phyloP scores from a whole-genome alignment of 2,329 filamentous ascomycete species.

The Incumbomyces delicatus region DNA sequence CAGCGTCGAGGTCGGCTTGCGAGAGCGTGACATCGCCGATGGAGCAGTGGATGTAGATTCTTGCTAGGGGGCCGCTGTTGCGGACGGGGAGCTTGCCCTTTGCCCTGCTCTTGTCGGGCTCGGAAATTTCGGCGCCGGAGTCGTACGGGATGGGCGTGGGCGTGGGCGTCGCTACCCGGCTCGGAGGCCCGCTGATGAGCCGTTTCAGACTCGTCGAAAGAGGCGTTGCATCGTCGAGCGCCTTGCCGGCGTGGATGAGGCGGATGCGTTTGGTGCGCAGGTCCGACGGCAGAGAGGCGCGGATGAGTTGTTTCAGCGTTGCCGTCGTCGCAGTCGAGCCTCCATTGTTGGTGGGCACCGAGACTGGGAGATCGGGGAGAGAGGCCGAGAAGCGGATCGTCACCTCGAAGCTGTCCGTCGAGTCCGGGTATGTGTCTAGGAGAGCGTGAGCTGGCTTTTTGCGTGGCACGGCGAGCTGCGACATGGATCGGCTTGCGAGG shows the following conservation, averaged over 20 bases:
- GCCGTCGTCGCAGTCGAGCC: constrained; percentile 54
- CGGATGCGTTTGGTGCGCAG: constrained; percentile 64
- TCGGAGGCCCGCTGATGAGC: constrained; percentile 42
- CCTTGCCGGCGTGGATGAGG: constrained; percentile 80
- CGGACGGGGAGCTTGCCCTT: constrained; percentile 61
- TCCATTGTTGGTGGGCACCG: constrained; percentile 54
- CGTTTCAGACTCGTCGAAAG: constrained; percentile 60
- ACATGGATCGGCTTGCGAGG: constrained; percentile 2
- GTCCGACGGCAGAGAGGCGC: constrained; percentile 54
- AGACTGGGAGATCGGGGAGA: constrained; percentile 71
- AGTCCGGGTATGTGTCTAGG: constrained; percentile 2
- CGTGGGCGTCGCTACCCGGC: constrained; percentile 27
- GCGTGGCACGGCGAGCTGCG: not conserved
- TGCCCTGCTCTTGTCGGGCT: constrained; percentile 28
- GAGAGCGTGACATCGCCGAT: constrained; percentile 68
- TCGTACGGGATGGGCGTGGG: constrained; percentile 16
- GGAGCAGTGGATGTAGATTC: constrained; percentile 87
- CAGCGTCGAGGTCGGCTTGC: constrained; percentile 56
- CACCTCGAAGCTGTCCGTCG: constrained; percentile 48
- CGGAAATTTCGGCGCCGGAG: constrained; percentile 16
- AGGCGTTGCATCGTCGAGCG: constrained; percentile 64
- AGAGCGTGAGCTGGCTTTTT: not conserved
- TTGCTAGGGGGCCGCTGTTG: constrained; percentile 36
- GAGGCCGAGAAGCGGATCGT: constrained; percentile 86
- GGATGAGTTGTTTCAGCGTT: constrained; percentile 73